Evolutionary conservation across 805 yeast species (phyloP), one percentile per base, ranked within the genome.

Genomic region (Myxozyma neotropica): DNA sequence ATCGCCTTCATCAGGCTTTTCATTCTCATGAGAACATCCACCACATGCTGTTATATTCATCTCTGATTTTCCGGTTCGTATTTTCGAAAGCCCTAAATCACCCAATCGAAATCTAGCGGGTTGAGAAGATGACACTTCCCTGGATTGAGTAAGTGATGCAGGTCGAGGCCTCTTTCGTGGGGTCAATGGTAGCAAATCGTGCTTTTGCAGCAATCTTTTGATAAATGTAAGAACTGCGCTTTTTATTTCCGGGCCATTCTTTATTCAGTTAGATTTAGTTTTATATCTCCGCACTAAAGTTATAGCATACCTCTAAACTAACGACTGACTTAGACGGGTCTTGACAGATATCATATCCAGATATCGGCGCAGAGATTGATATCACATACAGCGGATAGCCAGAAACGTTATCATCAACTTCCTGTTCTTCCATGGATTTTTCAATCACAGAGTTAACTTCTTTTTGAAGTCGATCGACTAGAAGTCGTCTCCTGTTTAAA

Each of bases 281-380:
- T 8, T 17, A 38, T 13, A 40, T 7, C 4, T 19, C 4, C 10
- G 1, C 5, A 4, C 12, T 13, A 1, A 44, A 43, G 13, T 13
- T 19, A 4, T n/a, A 3, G 12, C 59, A 15, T 36, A 60, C 64
- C 49, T 61, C 63, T 26, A 58, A 15, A 29, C 23, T 17, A 6
- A 31, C 38, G 19, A 63, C 23, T 1, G 29, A 40, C 31, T 64
- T 64, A 13, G 61, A 19, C 8, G 67, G 65, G 44, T 65, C 68
- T 26, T 60, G 65, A 38, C 65, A 64, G 4, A 65, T 38, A 24
- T 63, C 68, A 33, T 42, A 47, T 17, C 55, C 57, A 3, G 61
- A 50, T 10, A 65, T 29, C 35, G 52, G 52, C 21, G 47, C 51
- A 2, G 40, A 24, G 12, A 59, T 45, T 48, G 54, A 42, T 10